Percentiles rank a stretch among this genome's conserved stretches.
phyloP scores from a whole-genome alignment of 805 yeast species.

The Cyberlindnera japonica region DNA sequence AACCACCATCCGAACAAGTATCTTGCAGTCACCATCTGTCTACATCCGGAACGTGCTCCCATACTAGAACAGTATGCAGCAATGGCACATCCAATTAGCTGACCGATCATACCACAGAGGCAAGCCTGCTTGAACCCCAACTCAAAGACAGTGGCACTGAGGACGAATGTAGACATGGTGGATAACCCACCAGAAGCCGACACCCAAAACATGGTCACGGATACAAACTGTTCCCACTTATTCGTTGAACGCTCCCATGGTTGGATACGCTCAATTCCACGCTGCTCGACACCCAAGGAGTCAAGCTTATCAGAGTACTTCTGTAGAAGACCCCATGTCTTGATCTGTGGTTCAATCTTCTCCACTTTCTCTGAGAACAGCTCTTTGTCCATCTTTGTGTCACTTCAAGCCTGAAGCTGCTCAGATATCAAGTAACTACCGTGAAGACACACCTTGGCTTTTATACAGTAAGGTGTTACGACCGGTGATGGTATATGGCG shows the following conservation, averaged over 20 bases:
- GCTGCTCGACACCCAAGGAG: conserved; percentile 60
- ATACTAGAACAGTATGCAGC: conserved; percentile 82
- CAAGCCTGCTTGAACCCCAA: conserved; percentile 65
- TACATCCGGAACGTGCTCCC: conserved; percentile 89
- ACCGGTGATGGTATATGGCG: too few relatives aligned
- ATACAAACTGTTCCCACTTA: conserved; percentile 32
- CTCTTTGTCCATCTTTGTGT: conserved; percentile 1
- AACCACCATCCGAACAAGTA: conserved; percentile 84
- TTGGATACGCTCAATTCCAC: conserved; percentile 74
- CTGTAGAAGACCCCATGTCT: conserved; percentile 22
- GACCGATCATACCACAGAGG: conserved; percentile 59
- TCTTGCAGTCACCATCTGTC: conserved; percentile 84
- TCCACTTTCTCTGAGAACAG: conserved; percentile 9
- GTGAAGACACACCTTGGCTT: too few relatives aligned
- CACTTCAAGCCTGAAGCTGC: not conserved
- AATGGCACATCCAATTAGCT: conserved; percentile 63
- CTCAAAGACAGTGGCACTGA: conserved; percentile 70
- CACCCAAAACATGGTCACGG: conserved; percentile 73
- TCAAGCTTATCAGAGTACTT: conserved; percentile 47
- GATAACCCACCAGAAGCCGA: conserved; percentile 87
- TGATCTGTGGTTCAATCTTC: conserved; percentile 17
- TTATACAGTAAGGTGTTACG: too few relatives aligned
- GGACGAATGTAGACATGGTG: conserved; percentile 78
- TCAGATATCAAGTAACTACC: too few relatives aligned
- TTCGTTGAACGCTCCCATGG: conserved; percentile 60